Evolutionary conservation across 75 land plant genomes (phyloP).

Genomic region (Isoetes taiwanensis): DNA sequence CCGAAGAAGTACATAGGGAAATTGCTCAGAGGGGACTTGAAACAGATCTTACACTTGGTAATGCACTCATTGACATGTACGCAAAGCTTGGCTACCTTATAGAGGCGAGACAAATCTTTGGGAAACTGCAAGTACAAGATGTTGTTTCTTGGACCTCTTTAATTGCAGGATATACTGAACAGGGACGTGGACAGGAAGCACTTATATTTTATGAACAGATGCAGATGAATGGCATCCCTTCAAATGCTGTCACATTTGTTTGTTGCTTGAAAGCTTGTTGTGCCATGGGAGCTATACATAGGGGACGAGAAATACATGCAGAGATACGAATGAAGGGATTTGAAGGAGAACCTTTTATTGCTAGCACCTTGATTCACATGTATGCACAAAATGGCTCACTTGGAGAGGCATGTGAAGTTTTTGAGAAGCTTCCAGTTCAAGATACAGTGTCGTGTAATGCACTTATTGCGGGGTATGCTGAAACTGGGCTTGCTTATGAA

Average conservation of each 20-base stretch:
- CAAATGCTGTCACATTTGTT: too few relatives aligned
- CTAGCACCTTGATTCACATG: constrained; percentile 41
- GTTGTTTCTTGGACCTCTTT: constrained; percentile 22
- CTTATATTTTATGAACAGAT: too few relatives aligned
- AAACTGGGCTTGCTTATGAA: constrained; percentile 21
- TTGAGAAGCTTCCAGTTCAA: constrained; percentile 21
- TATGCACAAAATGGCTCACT: constrained; percentile 29
- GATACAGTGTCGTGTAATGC: constrained; percentile 57
- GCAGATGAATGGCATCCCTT: too few relatives aligned
- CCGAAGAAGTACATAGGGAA: constrained; percentile 26
- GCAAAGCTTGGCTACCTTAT: constrained; percentile 16
- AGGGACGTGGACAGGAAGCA: constrained; percentile 16
- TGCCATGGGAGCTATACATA: too few relatives aligned
- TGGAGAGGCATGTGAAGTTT: constrained; percentile 19
- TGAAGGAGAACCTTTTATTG: constrained; percentile 22
- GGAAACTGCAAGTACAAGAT: constrained; percentile 11
- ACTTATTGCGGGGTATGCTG: constrained; percentile 42
- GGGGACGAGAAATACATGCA: constrained; percentile 25
- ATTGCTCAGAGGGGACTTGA: constrained; percentile 26
- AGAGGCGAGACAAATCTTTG: constrained; percentile 17
- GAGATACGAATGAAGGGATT: constrained; percentile 25
- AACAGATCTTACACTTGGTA: constrained; percentile 8
- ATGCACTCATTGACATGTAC: constrained; percentile 34
- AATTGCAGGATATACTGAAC: constrained; percentile 18
- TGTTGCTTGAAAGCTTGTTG: too few relatives aligned